Evolutionary conservation across 2,329 filamentous ascomycete genomes (phyloP), one percentile per base, ranked within the genome.

Genomic region (Mariannaea elegans): DNA sequence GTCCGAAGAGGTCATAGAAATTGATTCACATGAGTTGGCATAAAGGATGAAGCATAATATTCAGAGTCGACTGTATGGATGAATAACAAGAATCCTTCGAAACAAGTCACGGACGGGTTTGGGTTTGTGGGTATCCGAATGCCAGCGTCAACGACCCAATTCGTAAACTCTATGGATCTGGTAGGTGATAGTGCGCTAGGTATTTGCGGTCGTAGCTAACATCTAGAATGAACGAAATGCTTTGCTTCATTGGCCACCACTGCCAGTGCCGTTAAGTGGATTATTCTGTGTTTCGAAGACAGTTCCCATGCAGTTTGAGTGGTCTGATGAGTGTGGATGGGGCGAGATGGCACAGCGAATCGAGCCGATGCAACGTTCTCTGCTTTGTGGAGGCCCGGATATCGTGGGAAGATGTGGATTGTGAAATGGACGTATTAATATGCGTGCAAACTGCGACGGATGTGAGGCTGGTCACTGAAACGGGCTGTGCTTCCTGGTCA

Each of bases 341-440:
- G 38, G 19, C 48, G 31, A 13, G 34, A 56, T 14, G 32, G 27
- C 38, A 32, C 54, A 39, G 29, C 34, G 53, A 19, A 44, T 39
- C 46, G 44, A 23, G 41, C 34, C 47, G 55, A 58, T 58, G 55
- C 55, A 58, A 58, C 55, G 47, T 58, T 52, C 36, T 46, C 55
- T 58, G 55, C 21, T 27, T 32, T 53, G 32, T 8, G 32, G 32
- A 23, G 36, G 21, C 23, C 38, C n/a, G n/a, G n/a, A n/a, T n/a
- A n/a, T n/a, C n/a, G n/a, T n/a, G 36, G 41, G 53, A 50, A 46
- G 38, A 19, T 45, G 31, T 47, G 39, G 47, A 34, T 34, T 31
- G 19, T 34, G 38, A 27, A n/a, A 36, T 14, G 32, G 4, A 34
- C 32, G 4, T 34, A 36, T n/a, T n/a, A 4, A n/a, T 4, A 38